Base-by-base conservation (phyloP, 768 basidiomycete species). In the Guyanaporus albipodus region DNA sequence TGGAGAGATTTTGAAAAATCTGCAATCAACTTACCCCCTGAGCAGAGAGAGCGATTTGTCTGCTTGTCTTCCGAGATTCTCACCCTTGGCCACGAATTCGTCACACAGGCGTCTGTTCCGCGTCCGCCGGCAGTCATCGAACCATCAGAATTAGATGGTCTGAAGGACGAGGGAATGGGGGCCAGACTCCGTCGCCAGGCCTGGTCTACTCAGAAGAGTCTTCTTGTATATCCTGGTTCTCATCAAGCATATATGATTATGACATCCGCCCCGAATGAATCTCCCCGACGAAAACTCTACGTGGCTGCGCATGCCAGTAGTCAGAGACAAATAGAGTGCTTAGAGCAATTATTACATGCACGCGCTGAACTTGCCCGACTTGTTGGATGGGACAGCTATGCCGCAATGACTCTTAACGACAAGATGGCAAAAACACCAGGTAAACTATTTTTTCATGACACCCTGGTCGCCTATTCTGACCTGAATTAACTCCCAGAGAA, bases 401-500 rank as follows among this genome's bases (percentile, higher is more conserved):
- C 85, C 0, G 82, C 90, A 49, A 87, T 96, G 78, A 80, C 83
- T 0, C 73, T 98, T 17, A 79, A 79, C 24, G 94, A 97, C 67
- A 99, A 96, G 71, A 99, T 99, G 96, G 95, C 94, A 2, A 91
- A 88, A 66, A 87, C 82, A 26, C 94, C 95, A 42, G 89, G 89
- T 90, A 49, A 50, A 76, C 28, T 1, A 6, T 47, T 28, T 46
- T 38, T 34, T 6, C n/a, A 22, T 38, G 23, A 15, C 11, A 21
- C 22, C 26, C 46, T 38, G 7, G n/a, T n/a, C 7, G 2, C 11
- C 6, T 38, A 15, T 38, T 14, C 17, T 60, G 29, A 59, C 45
- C 8, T 23, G 14, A 17, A 18, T 37, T 14, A 2, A 11, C 11
- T 21, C 9, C 31, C 21, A 87, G 92, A 85, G 54, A 92, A 97